A percentile compares a stretch with the other conserved stretches of the same genome.
These are phyloP conservation scores for Acanthamoeba healyi DNA, from an alignment of 208 protist genomes.

Conservation along the genomic window DNA sequence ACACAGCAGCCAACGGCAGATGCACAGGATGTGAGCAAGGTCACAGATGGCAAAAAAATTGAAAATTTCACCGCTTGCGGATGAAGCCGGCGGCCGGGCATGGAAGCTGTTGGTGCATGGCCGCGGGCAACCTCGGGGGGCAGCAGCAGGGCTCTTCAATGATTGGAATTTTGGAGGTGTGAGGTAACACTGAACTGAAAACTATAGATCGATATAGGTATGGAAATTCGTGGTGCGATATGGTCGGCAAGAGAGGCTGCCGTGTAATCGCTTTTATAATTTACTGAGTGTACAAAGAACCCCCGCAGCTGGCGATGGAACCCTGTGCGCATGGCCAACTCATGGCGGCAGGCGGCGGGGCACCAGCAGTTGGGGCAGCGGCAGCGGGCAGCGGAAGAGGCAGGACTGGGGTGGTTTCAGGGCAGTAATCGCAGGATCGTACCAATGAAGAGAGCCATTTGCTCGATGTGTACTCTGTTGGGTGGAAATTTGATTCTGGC, in stretches of 20 bases:
- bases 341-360: background rate
- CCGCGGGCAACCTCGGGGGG: background rate
- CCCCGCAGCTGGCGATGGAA: background rate
- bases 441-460: conserved; percentile 54
- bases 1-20: too few species aligned
- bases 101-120: background rate
- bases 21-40: background rate
- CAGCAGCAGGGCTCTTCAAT: background rate
- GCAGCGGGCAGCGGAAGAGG: background rate
- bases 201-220: background rate
- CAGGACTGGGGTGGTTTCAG: background rate
- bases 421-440: background rate
- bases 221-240: background rate
- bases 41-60: background rate
- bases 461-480: background rate
- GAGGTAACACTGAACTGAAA: background rate
- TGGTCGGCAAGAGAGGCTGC: background rate
- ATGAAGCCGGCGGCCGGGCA: background rate
- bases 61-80: too few species aligned
- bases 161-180: background rate
- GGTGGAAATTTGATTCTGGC: background rate
- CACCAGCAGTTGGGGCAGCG: background rate
- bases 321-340: background rate
- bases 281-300: background rate
- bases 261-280: background rate